Base-by-base conservation (phyloP, 768 basidiomycete genomes). In the Rhizopogon roseolus region DNA sequence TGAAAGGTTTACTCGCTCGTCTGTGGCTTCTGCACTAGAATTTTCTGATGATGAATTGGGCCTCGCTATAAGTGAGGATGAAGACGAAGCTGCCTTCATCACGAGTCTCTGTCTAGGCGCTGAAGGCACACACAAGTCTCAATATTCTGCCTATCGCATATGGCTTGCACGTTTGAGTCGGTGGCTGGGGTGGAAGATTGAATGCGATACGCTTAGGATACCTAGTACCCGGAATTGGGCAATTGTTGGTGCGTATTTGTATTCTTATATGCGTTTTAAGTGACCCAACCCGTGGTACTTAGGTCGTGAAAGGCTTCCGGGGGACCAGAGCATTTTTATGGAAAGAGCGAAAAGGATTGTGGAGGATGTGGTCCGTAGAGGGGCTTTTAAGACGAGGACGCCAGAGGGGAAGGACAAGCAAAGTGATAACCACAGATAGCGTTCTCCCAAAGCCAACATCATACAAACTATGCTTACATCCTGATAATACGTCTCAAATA, bases 221-320 rank as follows among this genome's bases (percentile, higher is more conserved):
- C 95, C 95, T 1, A 93, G 90, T 66, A 97, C 96, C 39, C 80
- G 93, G 54, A 93, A 93, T 64, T 97, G 94, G 93, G 90, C 88
- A 0, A 79, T 97, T 49, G 70, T 96, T 29, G 94, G 95, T 93
- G 52, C 19, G 84, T 76, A 32, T 22, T 7, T 36, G 6, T 13
- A 14, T 14, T 34, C n/a, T n/a, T n/a, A n/a, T n/a, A 19, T 27
- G 4, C 39, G 1, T 14, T 7, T 34, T 52, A 29, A 7, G 14
- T 19, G 27, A 14, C n/a, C 5, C 10, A 8, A 4, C 49, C 54
- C 19, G 32, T 46, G 42, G 19, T 42, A 44, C 50, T 36, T 53
- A 69, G 67, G 66, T 56, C 54, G 70, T 57, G 51, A 61, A 65
- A 56, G 64, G 60, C 59, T 60, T 54, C n/a, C 22, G 46, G 45